Conservation (phyloP, 176 grass and related monocot species). For the Metroxylon sagu region DNA sequence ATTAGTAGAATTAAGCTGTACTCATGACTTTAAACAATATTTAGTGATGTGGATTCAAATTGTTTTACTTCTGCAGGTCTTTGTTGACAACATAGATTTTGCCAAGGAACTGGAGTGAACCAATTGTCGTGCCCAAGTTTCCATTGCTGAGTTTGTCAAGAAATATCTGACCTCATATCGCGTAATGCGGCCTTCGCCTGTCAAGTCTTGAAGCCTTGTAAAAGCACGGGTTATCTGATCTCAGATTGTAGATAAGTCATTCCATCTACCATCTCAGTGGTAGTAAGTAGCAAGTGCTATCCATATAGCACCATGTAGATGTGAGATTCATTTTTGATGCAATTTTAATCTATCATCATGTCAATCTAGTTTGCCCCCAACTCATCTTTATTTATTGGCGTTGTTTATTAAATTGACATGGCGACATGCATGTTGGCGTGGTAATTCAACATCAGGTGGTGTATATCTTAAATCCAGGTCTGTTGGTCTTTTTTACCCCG, state of each 20-base stretch:
- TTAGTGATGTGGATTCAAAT: not conserved
- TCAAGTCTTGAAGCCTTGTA: conserved; percentile 18
- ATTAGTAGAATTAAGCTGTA: not conserved
- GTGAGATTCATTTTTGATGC: conserved; percentile 13
- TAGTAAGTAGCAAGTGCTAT: conserved; percentile 26
- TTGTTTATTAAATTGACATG: conserved; percentile 17
- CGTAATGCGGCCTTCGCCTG: too few species aligned
- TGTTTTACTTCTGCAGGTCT: conserved; percentile 40
- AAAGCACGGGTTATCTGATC: conserved; percentile 25
- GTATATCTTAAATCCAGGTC: conserved; percentile 64
- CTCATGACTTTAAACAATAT: not conserved
- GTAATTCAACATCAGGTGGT: conserved; percentile 49
- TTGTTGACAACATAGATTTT: conserved; percentile 92
- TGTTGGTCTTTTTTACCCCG: conserved; percentile 29
- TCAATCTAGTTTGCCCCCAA: too few species aligned
- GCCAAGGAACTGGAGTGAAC: conserved; percentile 69
- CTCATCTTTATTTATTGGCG: not conserved
- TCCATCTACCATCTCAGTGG: conserved; percentile 20
- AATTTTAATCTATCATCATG: too few species aligned
- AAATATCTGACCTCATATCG: not conserved
- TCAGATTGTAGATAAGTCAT: conserved; percentile 45
- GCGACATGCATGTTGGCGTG: conserved; percentile 32
- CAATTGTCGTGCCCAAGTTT: conserved; percentile 16
- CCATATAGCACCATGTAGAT: conserved; percentile 15
- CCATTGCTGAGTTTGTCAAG: conserved; percentile 5